Evolutionary conservation across 2,329 filamentous ascomycete genomes (phyloP), one percentile per base, ranked within the genome.

Genomic region (Cytospora chrysosperma): DNA sequence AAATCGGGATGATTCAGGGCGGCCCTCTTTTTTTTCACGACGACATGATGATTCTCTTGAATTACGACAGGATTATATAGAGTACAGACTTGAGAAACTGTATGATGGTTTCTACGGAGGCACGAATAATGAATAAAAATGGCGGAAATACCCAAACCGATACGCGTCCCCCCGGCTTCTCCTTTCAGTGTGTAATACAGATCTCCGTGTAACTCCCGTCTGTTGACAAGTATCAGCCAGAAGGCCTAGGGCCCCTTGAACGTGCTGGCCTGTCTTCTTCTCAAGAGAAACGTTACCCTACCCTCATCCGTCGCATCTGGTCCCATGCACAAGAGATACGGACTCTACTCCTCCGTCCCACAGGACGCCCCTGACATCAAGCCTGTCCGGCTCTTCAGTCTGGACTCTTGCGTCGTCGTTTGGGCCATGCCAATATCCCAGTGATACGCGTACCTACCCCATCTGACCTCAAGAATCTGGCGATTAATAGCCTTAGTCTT

Each of bases 11-110:
- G 47, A 54, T 27, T 21, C n/a, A 19, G 43, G 43, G 43, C 43
- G 43, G 43, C n/a, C n/a, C 43, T 24, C n/a, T 47, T 54, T 32
- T 60, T 47, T 30, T 60, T 64, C 19, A 64, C 52, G 62, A 64
- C 40, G 62, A 64, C 24, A 64, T 52, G 62, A 64, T 52, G 21
- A 56, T 56, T 47, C 43, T 47, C n/a, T 47, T 47, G 43, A 24
- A 24, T 24, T 4, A 47, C 43, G 43, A 47, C 43, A 47, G n/a
- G 43, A 24, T 24, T 47, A 47, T 47, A 47, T 47, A 47, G 43
- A 47, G n/a, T 21, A 47, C 43, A 47, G 10, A 13, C 43, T 47
- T 21, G 43, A 54, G 62, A n/a, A 53, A 21, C 15, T 24, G 28
- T 47, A n/a, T 17, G 40, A 26, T 26, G n/a, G 49, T 28, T n/a